Base-by-base conservation (phyloP, 1,284 basidiomycete species). In the Athelia psychrophila region DNA sequence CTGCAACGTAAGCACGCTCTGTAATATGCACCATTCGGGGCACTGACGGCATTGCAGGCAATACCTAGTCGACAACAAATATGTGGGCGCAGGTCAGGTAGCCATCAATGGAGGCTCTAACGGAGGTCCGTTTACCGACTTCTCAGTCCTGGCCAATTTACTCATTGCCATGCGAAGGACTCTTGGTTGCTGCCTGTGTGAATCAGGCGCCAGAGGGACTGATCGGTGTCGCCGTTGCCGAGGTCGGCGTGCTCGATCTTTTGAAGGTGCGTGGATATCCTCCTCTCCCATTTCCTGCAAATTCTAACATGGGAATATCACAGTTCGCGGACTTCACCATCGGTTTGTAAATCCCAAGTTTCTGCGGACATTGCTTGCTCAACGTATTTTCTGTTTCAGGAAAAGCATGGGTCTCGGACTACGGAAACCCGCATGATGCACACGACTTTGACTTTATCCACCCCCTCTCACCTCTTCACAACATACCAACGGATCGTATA, bases 391-490 rank as follows among this genome's bases (percentile, higher is more conserved):
- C 46, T 22, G 46, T 8, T n/a, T n/a, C 53, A 80, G 87, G 90
- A 42, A 78, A 79, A 53, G 86, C 87, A 1, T 95, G 92, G 93
- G 81, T 76, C 2, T 80, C 84, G 19, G 92, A 93, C 67, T 93
- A 87, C 59, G 91, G 91, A n/a, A 75, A 91, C 62, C 88, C 91
- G 3, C 80, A 87, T 56, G 73, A 84, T 52, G 73, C 88, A 2
- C 72, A 84, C 16, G 88, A 89, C 59, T 93, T 93, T 59, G 91
- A 93, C 69, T 92, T 90, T 69, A 88, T 93, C 59, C 76, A 83
- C 61, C 84, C 84, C 1, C 79, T 88, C 55, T 91, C 90, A 13
- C 90, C 91, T 0, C 59, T 92, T 42, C 90, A 93, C 66, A 91
- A 88, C 57, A 74, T 92, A 16, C 78, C 83, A 35, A 73, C 70